Percentiles rank a stretch among this genome's conserved stretches.
Conservation (phyloP, 1,284 basidiomycete species). For the Boletus sp. region DNA sequence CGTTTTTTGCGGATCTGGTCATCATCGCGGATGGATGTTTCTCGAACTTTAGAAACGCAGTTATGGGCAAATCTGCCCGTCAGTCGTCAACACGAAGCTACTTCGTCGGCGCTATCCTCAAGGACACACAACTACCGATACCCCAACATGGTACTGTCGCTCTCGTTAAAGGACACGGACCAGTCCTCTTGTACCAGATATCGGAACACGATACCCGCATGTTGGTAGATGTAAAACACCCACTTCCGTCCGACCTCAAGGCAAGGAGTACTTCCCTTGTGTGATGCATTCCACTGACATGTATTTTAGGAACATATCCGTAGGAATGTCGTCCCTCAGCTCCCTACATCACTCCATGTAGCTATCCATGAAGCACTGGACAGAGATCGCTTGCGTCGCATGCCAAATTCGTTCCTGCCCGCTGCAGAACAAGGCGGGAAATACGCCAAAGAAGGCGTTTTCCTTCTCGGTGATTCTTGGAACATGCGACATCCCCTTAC, state of each 20-base stretch:
- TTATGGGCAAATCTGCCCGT: slow-evolving; percentile 41
- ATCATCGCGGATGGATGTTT: slow-evolving; percentile 95
- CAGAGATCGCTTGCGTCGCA: slow-evolving; percentile 75
- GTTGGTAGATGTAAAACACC: slow-evolving; percentile 87
- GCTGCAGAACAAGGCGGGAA: slow-evolving; percentile 72
- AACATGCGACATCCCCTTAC: slow-evolving; percentile 99
- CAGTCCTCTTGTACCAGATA: slow-evolving; percentile 80
- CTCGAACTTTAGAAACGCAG: slow-evolving; percentile 69
- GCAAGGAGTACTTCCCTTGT: slow-evolving; percentile 35
- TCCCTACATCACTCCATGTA: slow-evolving; percentile 66
- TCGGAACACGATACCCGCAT: slow-evolving; percentile 80
- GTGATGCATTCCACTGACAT: neutral
- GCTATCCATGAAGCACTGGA: slow-evolving; percentile 62
- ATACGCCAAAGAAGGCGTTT: slow-evolving; percentile 63
- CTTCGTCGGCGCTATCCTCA: slow-evolving; percentile 70
- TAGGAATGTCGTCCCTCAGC: slow-evolving; percentile 69
- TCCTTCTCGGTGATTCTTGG: slow-evolving; percentile 94
- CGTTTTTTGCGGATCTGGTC: slow-evolving; percentile 73
- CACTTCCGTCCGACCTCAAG: slow-evolving; percentile 81
- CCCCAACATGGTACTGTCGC: slow-evolving; percentile 75
- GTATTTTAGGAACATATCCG: slow-evolving; percentile 60
- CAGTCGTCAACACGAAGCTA: slow-evolving; percentile 54
- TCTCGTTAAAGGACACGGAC: slow-evolving; percentile 58
- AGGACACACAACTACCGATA: slow-evolving; percentile 63
- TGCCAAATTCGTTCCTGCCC: slow-evolving; percentile 97